phyloP scores from a whole-genome alignment of 257 asterid genomes.

The Eucommia ulmoides region DNA sequence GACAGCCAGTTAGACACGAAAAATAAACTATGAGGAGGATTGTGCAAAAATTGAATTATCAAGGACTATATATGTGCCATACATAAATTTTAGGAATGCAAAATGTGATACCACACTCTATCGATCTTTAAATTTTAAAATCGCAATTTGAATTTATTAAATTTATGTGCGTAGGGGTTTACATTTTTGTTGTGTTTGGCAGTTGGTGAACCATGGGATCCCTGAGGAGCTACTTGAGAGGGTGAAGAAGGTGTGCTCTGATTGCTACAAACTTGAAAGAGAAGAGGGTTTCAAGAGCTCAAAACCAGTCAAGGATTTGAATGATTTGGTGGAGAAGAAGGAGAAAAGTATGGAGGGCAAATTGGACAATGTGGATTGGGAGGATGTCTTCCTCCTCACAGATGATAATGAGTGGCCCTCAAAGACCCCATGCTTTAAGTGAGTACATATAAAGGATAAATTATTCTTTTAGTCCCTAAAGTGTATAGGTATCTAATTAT shows the following conservation, averaged over 20 bases:
- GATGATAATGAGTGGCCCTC: conserved; percentile 70
- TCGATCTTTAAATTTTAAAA: background rate
- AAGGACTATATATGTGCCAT: background rate
- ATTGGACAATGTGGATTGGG: conserved; percentile 65
- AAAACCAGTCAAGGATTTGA: conserved; percentile 28
- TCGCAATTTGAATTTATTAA: background rate
- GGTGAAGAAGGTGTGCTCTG: conserved; percentile 64
- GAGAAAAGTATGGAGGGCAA: conserved; percentile 24
- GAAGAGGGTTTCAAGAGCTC: conserved; percentile 48
- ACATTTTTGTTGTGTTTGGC: background rate
- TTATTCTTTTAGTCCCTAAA: no score
- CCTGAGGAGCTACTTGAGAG: conserved; percentile 53
- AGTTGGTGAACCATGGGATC: conserved; percentile 78
- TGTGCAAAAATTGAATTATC: no score
- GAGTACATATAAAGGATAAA: conserved; percentile 7
- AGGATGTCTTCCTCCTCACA: conserved; percentile 69
- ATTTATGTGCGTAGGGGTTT: background rate
- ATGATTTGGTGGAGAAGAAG: conserved; percentile 34
- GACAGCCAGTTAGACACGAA: no score
- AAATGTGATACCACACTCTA: background rate
- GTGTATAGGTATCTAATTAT: no score
- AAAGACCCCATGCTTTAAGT: conserved; percentile 44
- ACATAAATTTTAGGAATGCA: background rate
- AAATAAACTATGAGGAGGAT: no score
- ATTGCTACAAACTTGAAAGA: no score